A percentile compares a stretch with the other conserved stretches of the same genome.
These are phyloP conservation scores for Metarhizium anisopliae DNA, from an alignment of 2,329 filamentous ascomycete species.

Conservation along the genomic window DNA sequence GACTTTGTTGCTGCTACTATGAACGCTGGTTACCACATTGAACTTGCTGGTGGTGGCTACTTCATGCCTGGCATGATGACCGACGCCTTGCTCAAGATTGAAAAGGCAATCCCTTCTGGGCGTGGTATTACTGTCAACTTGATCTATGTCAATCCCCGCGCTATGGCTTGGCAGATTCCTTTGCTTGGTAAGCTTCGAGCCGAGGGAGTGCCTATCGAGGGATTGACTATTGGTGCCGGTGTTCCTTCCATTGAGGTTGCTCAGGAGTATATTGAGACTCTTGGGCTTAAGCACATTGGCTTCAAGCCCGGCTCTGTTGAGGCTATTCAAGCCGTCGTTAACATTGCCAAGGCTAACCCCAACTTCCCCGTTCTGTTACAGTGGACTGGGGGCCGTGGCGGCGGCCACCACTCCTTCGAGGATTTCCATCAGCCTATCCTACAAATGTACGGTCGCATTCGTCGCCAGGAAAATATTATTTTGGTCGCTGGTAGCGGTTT, in stretches of 20 bases:
- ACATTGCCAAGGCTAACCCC: slow-evolving; percentile 90
- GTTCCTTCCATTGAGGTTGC: slow-evolving; percentile 90
- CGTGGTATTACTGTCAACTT: slow-evolving; percentile 84
- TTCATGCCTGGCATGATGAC: slow-evolving; percentile 78
- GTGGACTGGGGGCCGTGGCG: slow-evolving; percentile 90
- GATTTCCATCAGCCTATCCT: slow-evolving; percentile 91
- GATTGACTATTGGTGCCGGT: slow-evolving; percentile 85
- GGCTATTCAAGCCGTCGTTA: slow-evolving; percentile 81
- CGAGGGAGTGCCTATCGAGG: slow-evolving; percentile 84
- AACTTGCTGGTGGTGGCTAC: slow-evolving; percentile 84
- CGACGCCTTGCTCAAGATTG: slow-evolving; percentile 73
- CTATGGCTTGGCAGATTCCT: slow-evolving; percentile 90
- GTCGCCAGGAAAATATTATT: slow-evolving; percentile 78
- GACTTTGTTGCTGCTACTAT: slow-evolving; percentile 89
- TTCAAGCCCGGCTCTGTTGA: slow-evolving; percentile 92
- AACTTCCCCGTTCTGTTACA: slow-evolving; percentile 88
- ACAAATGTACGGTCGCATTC: slow-evolving; percentile 83
- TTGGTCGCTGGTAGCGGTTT: slow-evolving; percentile 88
- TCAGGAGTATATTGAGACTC: slow-evolving; percentile 86
- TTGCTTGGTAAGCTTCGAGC: slow-evolving; percentile 70
- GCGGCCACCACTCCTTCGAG: slow-evolving; percentile 90
- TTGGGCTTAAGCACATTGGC: slow-evolving; percentile 84
- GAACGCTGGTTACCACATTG: slow-evolving; percentile 91
- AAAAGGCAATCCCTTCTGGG: slow-evolving; percentile 72
- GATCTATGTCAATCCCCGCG: slow-evolving; percentile 82